These are phyloP conservation scores for Metschnikowia peoriensis DNA, from an alignment of 805 yeast genomes.

Conservation along the genomic window DNA sequence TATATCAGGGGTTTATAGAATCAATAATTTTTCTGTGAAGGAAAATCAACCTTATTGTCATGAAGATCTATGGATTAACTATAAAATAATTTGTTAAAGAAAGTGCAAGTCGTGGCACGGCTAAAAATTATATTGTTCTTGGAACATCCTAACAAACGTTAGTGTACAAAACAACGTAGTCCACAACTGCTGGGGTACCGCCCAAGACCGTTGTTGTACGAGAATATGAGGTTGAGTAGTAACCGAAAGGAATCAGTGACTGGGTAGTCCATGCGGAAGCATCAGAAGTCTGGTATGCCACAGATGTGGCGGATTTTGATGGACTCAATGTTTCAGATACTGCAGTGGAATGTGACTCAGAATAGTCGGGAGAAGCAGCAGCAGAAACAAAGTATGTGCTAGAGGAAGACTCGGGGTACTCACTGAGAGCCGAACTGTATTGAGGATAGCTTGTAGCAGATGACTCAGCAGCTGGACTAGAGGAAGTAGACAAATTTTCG, in stretches of 20 bases:
- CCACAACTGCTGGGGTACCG: constrained; percentile 24
- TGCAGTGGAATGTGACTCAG: not conserved
- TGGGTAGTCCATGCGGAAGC: not conserved
- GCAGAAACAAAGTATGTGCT: not conserved
- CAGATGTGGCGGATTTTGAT: not conserved
- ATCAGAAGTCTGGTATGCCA: not conserved
- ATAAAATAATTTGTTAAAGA: not conserved
- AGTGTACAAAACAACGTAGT: constrained; percentile 25
- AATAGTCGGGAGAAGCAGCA: not conserved
- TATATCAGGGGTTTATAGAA: too few species aligned
- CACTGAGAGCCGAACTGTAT: too few species aligned
- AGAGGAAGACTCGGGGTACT: not conserved
- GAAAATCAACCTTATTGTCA: too few species aligned
- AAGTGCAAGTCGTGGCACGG: not conserved
- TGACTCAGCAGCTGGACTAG: constrained; percentile 2
- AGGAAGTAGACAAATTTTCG: not conserved
- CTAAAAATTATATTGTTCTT: not conserved
- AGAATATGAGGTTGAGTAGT: constrained; percentile 24
- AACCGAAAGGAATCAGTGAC: constrained; percentile 12
- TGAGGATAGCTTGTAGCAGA: not conserved
- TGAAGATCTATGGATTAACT: too few species aligned
- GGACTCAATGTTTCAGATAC: not conserved
- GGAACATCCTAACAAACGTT: constrained; percentile 16
- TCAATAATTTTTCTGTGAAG: too few species aligned
- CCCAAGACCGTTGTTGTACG: constrained; percentile 21